Evolutionary conservation across 495 filamentous ascomycete species (phyloP).

Genomic region (Trichocladium uniseriatum): DNA sequence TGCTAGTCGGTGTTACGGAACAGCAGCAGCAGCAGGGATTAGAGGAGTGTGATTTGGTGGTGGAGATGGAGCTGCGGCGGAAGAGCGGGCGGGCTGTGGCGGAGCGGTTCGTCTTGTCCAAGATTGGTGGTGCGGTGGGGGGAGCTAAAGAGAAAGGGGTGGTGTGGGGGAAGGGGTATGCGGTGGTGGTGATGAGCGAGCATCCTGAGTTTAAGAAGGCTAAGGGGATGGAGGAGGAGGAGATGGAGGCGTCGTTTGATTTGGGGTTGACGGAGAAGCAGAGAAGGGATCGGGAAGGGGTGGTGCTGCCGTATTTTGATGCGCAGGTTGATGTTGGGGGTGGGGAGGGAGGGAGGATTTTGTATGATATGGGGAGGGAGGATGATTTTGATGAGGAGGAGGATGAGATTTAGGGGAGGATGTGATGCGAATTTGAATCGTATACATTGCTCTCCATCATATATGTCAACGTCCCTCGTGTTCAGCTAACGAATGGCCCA

Average conservation of each 20-base stretch:
- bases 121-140: background rate
- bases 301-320: constrained; percentile 92
- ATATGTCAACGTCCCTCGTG: too few species aligned
- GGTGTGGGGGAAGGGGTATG: background rate
- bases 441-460: too few species aligned
- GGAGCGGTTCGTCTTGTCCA: constrained; percentile 66
- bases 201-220: constrained; percentile 52
- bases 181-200: constrained; percentile 64
- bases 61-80: constrained; percentile 79
- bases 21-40: background rate
- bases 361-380: constrained; percentile 94
- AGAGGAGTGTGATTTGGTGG: constrained; percentile 42
- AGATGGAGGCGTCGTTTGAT: constrained; percentile 63
- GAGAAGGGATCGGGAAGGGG: constrained; percentile 68
- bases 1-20: constrained; percentile 48
- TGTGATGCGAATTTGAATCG: background rate
- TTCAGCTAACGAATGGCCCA: too few species aligned
- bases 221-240: constrained; percentile 41
- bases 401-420: constrained; percentile 66
- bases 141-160: background rate
- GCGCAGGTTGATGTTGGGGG: constrained; percentile 71
- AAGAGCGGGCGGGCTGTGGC: constrained; percentile 67
- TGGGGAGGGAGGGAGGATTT: constrained; percentile 76
- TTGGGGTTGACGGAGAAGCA: constrained; percentile 86
- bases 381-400: constrained; percentile 99